Evolutionary conservation across 2,329 filamentous ascomycete species (phyloP).

Genomic region (Fusarium sp.): DNA sequence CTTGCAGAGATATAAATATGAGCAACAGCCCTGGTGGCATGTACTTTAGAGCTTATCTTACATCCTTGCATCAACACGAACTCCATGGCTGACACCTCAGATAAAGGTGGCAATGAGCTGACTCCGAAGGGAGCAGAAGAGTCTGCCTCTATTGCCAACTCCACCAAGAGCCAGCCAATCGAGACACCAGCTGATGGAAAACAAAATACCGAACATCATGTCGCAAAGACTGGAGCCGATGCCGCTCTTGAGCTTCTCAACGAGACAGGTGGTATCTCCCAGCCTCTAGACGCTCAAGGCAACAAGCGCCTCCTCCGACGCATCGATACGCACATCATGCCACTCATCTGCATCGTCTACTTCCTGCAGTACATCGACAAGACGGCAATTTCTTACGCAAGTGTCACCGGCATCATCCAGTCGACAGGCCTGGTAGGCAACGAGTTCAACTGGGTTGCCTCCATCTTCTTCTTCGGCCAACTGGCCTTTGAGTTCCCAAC

Average conservation of each 20-base stretch:
- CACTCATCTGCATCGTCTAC: slow-evolving; percentile 43
- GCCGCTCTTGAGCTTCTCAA: slow-evolving; percentile 36
- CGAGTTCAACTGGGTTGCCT: slow-evolving; percentile 59
- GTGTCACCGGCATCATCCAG: slow-evolving; percentile 43
- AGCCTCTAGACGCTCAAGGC: slow-evolving; percentile 26
- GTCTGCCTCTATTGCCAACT: not conserved
- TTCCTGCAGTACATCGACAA: slow-evolving; percentile 49
- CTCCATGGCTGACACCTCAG: slow-evolving; percentile 13
- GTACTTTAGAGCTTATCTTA: not conserved
- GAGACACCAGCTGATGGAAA: not conserved
- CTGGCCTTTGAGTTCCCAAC: slow-evolving; percentile 58
- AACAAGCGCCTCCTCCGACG: slow-evolving; percentile 34
- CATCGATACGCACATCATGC: slow-evolving; percentile 46
- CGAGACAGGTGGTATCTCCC: slow-evolving; percentile 26
- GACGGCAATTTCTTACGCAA: slow-evolving; percentile 46
- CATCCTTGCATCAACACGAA: not conserved
- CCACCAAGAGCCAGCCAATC: not conserved
- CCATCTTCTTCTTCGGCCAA: slow-evolving; percentile 53
- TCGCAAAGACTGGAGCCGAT: slow-evolving; percentile 19
- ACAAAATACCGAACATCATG: not conserved
- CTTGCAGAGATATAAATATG: slow-evolving; percentile 7
- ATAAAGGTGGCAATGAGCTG: not conserved
- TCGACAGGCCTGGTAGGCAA: slow-evolving; percentile 57
- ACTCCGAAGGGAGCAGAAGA: slow-evolving; percentile 1
- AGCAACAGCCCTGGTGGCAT: not conserved